Base-by-base conservation (phyloP, 2,329 filamentous ascomycete species). In the Sporothrix humicola region DNA sequence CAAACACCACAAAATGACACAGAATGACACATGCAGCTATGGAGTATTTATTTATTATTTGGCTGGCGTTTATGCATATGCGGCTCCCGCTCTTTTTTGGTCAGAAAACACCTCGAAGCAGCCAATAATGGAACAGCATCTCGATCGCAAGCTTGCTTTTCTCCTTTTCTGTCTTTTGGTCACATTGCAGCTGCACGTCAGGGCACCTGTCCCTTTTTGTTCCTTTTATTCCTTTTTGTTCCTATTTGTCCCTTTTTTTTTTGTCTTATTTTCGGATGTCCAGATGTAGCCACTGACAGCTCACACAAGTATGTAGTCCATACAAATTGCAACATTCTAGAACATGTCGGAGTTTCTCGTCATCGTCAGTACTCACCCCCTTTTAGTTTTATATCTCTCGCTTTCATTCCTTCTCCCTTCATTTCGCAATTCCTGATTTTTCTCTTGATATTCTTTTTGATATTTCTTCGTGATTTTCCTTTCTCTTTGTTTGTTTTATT, bases 111-210 rank as follows among this genome's bases (percentile, higher is more conserved):
- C 23, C 59, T n/a, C 37, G 20, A 65, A 9, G 23, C 8, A 26
- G 13, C 72, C 72, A 73, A 73, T 73, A 65, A 63, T 73, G 65
- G 56, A 26, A 50, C 72, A 44, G 72, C 59, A 66, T 71, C 72
- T 73, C 72, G 58, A 71, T 65, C 44, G 37, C 31, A 52, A 44
- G 50, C 68, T 59, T 15, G 17, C 9, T 15, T 37, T 69, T 56
- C 26, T 66, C 52, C 63, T 48, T 42, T 10, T 8, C 37, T 44
- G 17, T 44, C 37, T 23, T 70, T 56, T 58, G 50, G 72, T 73
- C 65, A 56, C 72, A 73, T 59, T 73, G 66, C 72, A 54, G 46
- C 72, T 73, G 72, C 72, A 73, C 72, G 72, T 73, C 72, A 73
- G 31, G 42, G 61, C 61, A 46, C 10, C 20, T 17, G 61, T 68